Conservation (phyloP, 1,284 basidiomycete genomes). For the Pholiota adiposa region DNA sequence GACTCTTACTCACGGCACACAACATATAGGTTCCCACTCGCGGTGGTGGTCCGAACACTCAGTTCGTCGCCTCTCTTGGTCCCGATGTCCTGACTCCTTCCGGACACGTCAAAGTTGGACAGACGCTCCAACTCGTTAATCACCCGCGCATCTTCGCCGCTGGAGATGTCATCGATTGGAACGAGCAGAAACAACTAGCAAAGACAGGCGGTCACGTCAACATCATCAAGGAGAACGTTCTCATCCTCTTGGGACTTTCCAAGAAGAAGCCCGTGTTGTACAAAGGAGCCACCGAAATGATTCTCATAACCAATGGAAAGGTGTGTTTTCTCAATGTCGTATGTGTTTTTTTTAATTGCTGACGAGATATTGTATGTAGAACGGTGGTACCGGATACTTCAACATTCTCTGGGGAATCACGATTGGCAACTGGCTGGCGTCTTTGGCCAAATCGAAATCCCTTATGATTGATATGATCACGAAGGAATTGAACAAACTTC, state of each 20-base stretch:
- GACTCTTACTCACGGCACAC: conserved; percentile 1
- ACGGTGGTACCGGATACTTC: conserved; percentile 12
- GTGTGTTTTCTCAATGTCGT: conserved; percentile 4
- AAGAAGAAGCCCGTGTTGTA: conserved; percentile 46
- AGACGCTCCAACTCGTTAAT: conserved; percentile 53
- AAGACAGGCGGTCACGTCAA: conserved; percentile 50
- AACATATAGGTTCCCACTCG: conserved; percentile 49
- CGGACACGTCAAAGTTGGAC: conserved; percentile 51
- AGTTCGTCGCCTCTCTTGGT: conserved; percentile 49
- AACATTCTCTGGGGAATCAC: conserved; percentile 18
- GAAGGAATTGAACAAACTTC: too few relatives aligned
- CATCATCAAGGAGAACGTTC: conserved; percentile 50
- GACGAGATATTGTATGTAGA: neutral
- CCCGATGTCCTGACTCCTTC: conserved; percentile 41
- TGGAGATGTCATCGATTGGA: conserved; percentile 63
- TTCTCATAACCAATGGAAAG: conserved; percentile 56
- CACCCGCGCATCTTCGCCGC: conserved; percentile 58
- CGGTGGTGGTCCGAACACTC: conserved; percentile 56
- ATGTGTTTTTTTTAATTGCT: neutral
- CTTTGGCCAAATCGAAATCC: conserved; percentile 13
- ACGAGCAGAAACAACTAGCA: conserved; percentile 61
- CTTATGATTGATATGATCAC: conserved; percentile 11
- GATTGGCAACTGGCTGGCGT: conserved; percentile 12
- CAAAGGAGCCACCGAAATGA: conserved; percentile 48
- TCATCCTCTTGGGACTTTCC: conserved; percentile 30